phyloP scores from a whole-genome alignment of 169 alveolate species.

The Cryptosporidium xiaoi region DNA sequence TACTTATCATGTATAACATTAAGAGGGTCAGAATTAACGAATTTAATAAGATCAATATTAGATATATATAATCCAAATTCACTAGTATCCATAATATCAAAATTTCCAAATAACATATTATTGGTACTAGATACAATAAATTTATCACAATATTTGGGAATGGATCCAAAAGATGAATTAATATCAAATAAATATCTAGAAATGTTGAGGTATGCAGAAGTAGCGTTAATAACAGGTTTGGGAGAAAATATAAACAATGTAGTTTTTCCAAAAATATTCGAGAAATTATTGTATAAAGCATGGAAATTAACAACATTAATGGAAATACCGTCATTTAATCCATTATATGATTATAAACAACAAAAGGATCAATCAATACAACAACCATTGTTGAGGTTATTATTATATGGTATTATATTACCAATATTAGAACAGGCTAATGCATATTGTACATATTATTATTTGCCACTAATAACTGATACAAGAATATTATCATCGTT shows the following conservation, averaged over 20 bases:
- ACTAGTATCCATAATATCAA: slow-evolving; percentile 17
- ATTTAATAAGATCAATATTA: background rate
- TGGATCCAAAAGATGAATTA: slow-evolving; percentile 20
- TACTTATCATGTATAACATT: slow-evolving; percentile 11
- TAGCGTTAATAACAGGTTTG: slow-evolving; percentile 33
- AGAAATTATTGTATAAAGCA: slow-evolving; percentile 26
- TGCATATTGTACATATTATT: slow-evolving; percentile 57
- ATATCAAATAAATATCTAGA: slow-evolving; percentile 10
- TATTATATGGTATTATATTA: slow-evolving; percentile 24
- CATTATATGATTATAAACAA: slow-evolving; percentile 28
- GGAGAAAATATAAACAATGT: slow-evolving; percentile 48
- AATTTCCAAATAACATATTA: slow-evolving; percentile 12
- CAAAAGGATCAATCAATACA: slow-evolving; percentile 44
- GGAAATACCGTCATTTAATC: slow-evolving; percentile 37
- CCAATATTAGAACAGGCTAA: slow-evolving; percentile 46
- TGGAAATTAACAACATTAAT: slow-evolving; percentile 19
- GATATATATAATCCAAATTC: slow-evolving; percentile 38
- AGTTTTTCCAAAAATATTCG: slow-evolving; percentile 29
- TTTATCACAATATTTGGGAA: slow-evolving; percentile 14
- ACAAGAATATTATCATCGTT: slow-evolving; percentile 23
- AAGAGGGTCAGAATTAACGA: slow-evolving; percentile 40
- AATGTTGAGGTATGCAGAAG: slow-evolving; percentile 35
- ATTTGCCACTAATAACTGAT: slow-evolving; percentile 30
- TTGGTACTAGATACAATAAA: slow-evolving; percentile 7
- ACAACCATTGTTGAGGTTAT: slow-evolving; percentile 20